Percentiles rank a stretch among this genome's conserved stretches.
Conservation (phyloP, 306 rosid species). For the Begonia masoniana region DNA sequence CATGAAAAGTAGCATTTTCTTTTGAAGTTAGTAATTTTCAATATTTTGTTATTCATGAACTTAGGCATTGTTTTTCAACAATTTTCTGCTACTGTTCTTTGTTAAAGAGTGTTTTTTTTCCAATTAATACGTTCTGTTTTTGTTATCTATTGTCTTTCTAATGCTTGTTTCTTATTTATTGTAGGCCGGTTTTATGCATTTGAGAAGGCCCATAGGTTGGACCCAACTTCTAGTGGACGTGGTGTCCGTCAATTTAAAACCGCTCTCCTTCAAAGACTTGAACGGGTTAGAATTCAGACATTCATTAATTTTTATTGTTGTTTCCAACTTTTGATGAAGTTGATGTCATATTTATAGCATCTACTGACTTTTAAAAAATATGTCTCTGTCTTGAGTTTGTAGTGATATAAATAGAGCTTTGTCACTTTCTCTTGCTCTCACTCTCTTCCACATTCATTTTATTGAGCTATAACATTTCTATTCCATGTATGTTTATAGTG, state of each 20-base stretch:
- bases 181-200: slow-evolving; percentile 96
- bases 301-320: background rate
- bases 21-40: too few species aligned
- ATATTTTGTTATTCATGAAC: too few species aligned
- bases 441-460: too few species aligned
- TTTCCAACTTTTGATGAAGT: background rate
- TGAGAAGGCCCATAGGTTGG: slow-evolving; percentile 97
- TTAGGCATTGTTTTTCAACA: too few species aligned
- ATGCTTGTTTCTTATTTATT: slow-evolving; percentile 1
- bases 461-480: too few species aligned
- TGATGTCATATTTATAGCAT: too few species aligned
- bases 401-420: too few species aligned
- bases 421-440: too few species aligned
- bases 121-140: background rate
- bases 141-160: background rate
- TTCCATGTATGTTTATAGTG: too few species aligned
- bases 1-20: too few species aligned
- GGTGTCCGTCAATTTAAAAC: slow-evolving; percentile 98
- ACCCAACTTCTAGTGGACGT: slow-evolving; percentile 94
- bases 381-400: too few species aligned
- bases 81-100: background rate
- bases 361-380: too few species aligned
- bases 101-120: background rate
- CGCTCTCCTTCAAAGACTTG: slow-evolving; percentile 91
- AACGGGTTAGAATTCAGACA: slow-evolving; percentile 41